These are phyloP conservation scores for Gillenia trifoliata DNA, from an alignment of 306 rosid genomes.

Conservation along the genomic window DNA sequence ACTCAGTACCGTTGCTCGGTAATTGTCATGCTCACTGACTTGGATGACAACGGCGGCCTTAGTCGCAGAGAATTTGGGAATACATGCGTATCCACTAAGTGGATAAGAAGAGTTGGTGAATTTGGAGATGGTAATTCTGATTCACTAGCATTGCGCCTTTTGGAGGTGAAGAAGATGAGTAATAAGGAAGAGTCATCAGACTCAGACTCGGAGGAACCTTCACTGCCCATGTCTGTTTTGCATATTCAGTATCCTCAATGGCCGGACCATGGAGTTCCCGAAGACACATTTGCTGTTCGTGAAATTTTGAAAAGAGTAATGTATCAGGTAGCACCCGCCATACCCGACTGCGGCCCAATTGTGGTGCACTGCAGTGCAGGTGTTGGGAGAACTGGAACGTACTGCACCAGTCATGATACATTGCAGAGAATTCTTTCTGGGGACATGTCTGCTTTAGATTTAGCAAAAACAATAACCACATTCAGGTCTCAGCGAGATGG, in stretches of 20 bases:
- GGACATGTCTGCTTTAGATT: conserved; percentile 83
- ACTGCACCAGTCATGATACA: conserved; percentile 84
- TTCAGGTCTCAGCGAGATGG: conserved; percentile 91
- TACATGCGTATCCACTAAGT: conserved; percentile 50
- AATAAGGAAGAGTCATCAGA: conserved; percentile 27
- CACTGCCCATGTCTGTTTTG: conserved; percentile 50
- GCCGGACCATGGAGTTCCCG: conserved; percentile 97
- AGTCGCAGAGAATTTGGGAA: conserved; percentile 82
- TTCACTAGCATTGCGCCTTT: conserved; percentile 59
- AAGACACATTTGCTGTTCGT: conserved; percentile 62
- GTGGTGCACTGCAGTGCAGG: conserved; percentile 99
- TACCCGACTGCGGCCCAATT: conserved; percentile 54
- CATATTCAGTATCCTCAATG: conserved; percentile 90
- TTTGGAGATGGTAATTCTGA: conserved; percentile 24
- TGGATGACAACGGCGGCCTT: conserved; percentile 33
- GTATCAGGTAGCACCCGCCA: conserved; percentile 42
- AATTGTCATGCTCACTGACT: conserved; percentile 80
- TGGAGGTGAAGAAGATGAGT: conserved; percentile 42
- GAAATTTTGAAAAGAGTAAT: conserved; percentile 56
- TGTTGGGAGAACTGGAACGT: conserved; percentile 92
- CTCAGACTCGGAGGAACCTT: too few relatives aligned
- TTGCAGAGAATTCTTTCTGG: conserved; percentile 82
- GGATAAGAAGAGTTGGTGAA: conserved; percentile 27
- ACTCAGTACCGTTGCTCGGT: conserved; percentile 71
- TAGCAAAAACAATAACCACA: conserved; percentile 51